Conservation (phyloP, 2,329 filamentous ascomycete genomes). For the Balansia obtecta region DNA sequence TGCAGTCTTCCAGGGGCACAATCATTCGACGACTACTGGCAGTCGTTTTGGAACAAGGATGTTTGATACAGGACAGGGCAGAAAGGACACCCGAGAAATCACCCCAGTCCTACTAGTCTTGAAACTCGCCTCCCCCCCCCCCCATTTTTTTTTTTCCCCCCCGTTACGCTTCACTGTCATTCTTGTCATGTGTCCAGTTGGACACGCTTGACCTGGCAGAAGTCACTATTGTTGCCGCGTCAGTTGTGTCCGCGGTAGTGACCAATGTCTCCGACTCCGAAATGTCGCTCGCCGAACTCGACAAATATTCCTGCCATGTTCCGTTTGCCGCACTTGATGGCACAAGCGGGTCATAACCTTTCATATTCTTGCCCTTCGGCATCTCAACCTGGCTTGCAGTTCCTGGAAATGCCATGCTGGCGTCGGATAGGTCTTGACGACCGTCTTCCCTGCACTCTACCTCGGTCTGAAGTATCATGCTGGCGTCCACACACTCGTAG, state of each 20-base stretch:
- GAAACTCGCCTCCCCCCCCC: neutral
- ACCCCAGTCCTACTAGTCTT: neutral
- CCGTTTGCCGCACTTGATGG: neutral
- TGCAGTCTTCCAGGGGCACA: neutral
- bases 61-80: neutral
- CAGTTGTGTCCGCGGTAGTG: conserved; percentile 2
- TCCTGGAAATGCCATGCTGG: neutral
- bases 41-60: too few species aligned
- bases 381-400: neutral
- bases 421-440: neutral
- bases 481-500: conserved; percentile 62
- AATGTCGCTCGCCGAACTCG: conserved; percentile 4
- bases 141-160: too few species aligned
- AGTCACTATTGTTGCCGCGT: neutral
- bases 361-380: neutral
- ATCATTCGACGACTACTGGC: neutral
- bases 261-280: conserved; percentile 1
- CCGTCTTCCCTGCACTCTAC: conserved; percentile 12
- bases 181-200: conserved; percentile 3
- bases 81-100: neutral
- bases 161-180: neutral
- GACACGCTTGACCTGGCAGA: conserved; percentile 2
- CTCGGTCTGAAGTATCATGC: conserved; percentile 29
- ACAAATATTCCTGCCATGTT: neutral
- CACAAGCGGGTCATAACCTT: neutral